Evolutionary conservation across 2,329 filamentous ascomycete genomes (phyloP).

Genomic region (Tolypocladium ovalisporum): DNA sequence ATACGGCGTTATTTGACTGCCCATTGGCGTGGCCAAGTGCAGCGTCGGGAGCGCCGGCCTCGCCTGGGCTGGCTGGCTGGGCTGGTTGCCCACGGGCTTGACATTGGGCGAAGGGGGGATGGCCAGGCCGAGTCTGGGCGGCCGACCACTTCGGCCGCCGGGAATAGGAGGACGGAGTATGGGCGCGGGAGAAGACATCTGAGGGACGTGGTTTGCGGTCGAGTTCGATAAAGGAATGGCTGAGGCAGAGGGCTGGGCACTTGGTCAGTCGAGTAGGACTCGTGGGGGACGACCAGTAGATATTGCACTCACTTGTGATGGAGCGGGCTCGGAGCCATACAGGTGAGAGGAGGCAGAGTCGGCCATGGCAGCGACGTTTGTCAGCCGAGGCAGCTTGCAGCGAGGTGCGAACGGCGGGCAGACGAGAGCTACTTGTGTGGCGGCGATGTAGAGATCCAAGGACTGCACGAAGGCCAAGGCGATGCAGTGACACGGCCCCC

Average conservation of each 20-base stretch:
- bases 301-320: slow-evolving; percentile 9
- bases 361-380: slow-evolving; percentile 12
- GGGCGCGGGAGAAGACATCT: slow-evolving; percentile 67
- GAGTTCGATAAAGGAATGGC: slow-evolving; percentile 17
- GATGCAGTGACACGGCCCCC: no score
- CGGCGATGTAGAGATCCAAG: not conserved
- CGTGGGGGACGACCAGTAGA: not conserved
- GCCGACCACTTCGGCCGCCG: slow-evolving; percentile 51
- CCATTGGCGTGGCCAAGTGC: slow-evolving; percentile 81
- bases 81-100: slow-evolving; percentile 57
- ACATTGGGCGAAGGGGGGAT: slow-evolving; percentile 81
- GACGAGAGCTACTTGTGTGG: not conserved
- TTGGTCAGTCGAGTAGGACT: not conserved
- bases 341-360: slow-evolving; percentile 12
- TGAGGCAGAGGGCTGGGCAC: slow-evolving; percentile 7
- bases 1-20: slow-evolving; percentile 62
- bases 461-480: no score
- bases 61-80: slow-evolving; percentile 19
- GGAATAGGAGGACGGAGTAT: slow-evolving; percentile 76
- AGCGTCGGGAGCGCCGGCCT: slow-evolving; percentile 61
- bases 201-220: slow-evolving; percentile 30
- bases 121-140: slow-evolving; percentile 74
- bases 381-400: slow-evolving; percentile 6
- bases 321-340: slow-evolving; percentile 8
- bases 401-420: slow-evolving; percentile 2